Conservation (phyloP, 352 stramenopile species). For the Phytophthora melonis region DNA sequence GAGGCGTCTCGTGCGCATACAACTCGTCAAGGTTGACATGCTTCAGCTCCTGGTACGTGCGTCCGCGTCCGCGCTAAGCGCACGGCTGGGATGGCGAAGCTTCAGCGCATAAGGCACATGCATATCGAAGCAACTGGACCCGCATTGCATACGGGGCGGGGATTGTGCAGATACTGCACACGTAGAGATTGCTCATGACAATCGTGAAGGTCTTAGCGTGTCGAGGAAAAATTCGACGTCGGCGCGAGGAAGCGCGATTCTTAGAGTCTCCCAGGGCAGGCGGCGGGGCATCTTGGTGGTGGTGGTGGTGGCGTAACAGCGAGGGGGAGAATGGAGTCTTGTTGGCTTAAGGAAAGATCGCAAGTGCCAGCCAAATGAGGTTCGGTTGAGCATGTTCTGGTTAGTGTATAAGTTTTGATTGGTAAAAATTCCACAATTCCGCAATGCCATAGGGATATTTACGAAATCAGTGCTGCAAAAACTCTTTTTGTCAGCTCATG, state of each 20-base stretch:
- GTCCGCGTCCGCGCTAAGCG: constrained; percentile 3
- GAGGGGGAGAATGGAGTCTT: not conserved
- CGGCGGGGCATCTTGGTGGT: not conserved
- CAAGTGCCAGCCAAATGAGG: too few relatives aligned
- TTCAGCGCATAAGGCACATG: not conserved
- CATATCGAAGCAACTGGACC: not conserved
- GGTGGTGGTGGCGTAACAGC: not conserved
- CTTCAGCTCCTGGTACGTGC: not conserved
- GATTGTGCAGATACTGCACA: not conserved
- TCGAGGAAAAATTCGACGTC: constrained; percentile 15
- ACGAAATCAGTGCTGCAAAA: too few relatives aligned
- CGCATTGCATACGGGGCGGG: not conserved
- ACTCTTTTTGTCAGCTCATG: too few relatives aligned
- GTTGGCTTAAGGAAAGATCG: too few relatives aligned
- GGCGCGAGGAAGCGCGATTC: not conserved
- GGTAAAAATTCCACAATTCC: too few relatives aligned
- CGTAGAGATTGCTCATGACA: not conserved
- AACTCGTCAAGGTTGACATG: constrained; percentile 18
- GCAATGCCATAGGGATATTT: too few relatives aligned
- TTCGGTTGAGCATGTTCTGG: too few relatives aligned
- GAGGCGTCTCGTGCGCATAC: not conserved
- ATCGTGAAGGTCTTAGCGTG: constrained; percentile 2
- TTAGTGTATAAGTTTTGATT: too few relatives aligned
- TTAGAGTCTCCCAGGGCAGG: not conserved
- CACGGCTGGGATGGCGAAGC: not conserved